phyloP scores from a whole-genome alignment of 192 early-diverging fungal genomes.

The Coemansia sp. region DNA sequence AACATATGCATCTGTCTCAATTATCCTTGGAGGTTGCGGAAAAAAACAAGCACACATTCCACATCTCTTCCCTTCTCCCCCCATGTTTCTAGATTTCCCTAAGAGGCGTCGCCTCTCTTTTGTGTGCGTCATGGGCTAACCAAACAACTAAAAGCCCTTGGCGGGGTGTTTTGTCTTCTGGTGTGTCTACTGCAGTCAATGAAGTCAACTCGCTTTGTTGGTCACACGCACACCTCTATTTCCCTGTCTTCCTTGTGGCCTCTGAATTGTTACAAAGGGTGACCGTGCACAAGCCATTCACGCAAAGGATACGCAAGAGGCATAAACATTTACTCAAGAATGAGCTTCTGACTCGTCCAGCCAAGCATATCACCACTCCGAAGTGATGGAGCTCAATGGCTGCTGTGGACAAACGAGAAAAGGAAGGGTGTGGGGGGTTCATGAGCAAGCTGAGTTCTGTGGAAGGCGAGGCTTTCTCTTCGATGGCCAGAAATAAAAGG shows the following conservation, averaged over 20 bases:
- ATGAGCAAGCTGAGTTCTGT: not conserved
- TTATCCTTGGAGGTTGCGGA: not conserved
- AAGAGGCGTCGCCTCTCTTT: not conserved
- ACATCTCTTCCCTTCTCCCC: not conserved
- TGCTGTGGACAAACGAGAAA: not conserved
- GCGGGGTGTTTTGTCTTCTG: not conserved
- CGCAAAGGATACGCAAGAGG: not conserved
- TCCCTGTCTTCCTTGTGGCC: not conserved
- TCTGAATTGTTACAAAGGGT: not conserved
- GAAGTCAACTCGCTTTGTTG: not conserved
- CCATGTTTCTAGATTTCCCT: not conserved
- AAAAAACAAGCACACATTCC: not conserved
- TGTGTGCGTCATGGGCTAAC: no score
- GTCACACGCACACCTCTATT: not conserved
- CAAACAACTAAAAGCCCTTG: no score
- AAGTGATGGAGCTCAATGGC: not conserved
- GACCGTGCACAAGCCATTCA: not conserved
- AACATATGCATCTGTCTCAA: no score
- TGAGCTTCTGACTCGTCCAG: not conserved
- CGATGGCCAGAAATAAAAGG: not conserved
- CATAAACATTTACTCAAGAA: not conserved
- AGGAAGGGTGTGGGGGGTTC: no score
- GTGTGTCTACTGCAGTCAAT: not conserved
- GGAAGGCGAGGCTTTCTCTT: not conserved
- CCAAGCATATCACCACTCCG: no score